These are phyloP conservation scores for Ogataea polymorpha DNA, from an alignment of 805 yeast species.

Conservation along the genomic window DNA sequence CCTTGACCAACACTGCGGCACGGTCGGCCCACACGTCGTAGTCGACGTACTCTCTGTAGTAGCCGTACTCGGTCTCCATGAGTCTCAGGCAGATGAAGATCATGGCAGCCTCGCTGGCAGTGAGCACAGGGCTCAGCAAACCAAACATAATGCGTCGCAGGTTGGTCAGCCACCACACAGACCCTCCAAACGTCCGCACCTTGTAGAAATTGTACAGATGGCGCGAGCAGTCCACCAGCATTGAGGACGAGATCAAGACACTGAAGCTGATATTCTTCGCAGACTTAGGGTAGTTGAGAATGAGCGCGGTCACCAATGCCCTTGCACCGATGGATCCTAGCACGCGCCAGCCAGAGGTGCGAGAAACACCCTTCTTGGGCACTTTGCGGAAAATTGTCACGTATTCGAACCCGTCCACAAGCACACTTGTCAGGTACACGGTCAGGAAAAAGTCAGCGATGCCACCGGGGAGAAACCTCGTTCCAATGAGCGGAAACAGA, in stretches of 20 bases:
- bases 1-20: slow-evolving; percentile 9
- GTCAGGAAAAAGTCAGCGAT: slow-evolving; percentile 57
- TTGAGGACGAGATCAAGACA: slow-evolving; percentile 20
- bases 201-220: slow-evolving; percentile 28
- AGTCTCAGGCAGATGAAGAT: slow-evolving; percentile 22
- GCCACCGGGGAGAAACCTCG: slow-evolving; percentile 65
- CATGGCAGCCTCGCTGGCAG: slow-evolving; percentile 20
- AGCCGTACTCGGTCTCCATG: slow-evolving; percentile 18
- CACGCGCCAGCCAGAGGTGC: slow-evolving; percentile 10
- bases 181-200: slow-evolving; percentile 24
- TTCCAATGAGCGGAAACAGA: slow-evolving; percentile 62
- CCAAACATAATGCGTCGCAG: slow-evolving; percentile 16
- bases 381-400: slow-evolving; percentile 19
- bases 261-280: slow-evolving; percentile 26
- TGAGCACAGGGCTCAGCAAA: slow-evolving; percentile 22
- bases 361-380: slow-evolving; percentile 6
- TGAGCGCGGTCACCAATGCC: slow-evolving; percentile 14
- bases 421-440: slow-evolving; percentile 13
- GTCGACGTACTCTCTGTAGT: slow-evolving; percentile 15
- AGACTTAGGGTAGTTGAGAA: slow-evolving; percentile 27
- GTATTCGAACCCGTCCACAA: slow-evolving; percentile 23
- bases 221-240: slow-evolving; percentile 24
- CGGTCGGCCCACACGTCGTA: slow-evolving; percentile 16
- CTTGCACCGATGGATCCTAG: slow-evolving; percentile 12
- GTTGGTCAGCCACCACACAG: slow-evolving; percentile 17